Evolutionary conservation across 2,329 filamentous ascomycete genomes (phyloP).

Genomic region (Lasiodiplodia hormozganensis): DNA sequence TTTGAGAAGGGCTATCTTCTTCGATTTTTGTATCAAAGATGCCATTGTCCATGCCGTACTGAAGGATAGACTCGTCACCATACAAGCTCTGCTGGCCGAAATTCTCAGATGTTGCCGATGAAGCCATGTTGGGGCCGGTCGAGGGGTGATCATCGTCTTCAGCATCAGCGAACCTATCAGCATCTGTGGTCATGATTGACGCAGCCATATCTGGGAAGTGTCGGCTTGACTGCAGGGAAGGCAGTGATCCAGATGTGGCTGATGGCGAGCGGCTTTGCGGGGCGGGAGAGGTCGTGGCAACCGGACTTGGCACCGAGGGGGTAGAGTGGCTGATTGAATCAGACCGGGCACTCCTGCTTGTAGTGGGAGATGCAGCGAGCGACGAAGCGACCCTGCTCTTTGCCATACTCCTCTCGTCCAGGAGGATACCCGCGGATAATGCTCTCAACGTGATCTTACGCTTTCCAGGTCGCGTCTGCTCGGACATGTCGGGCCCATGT

Average conservation of each 20-base stretch:
- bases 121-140: neutral
- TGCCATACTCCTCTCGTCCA: constrained; percentile 26
- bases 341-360: constrained; percentile 3
- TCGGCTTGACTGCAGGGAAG: constrained; percentile 11
- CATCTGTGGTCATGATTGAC: constrained; percentile 45
- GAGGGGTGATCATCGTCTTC: constrained; percentile 41
- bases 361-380: neutral
- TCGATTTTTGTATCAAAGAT: constrained; percentile 37
- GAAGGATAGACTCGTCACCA: constrained; percentile 43
- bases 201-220: constrained; percentile 31
- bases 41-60: constrained; percentile 43
- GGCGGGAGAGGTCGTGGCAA: constrained; percentile 9
- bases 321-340: constrained; percentile 4
- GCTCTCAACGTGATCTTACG: constrained; percentile 68
- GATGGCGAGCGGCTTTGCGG: neutral
- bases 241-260: neutral
- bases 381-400: constrained; percentile 23
- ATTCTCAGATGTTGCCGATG: neutral
- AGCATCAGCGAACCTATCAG: constrained; percentile 52
- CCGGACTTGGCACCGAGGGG: neutral
- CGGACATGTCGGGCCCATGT: constrained; percentile 32
- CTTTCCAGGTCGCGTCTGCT: constrained; percentile 65
- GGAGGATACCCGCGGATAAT: constrained; percentile 64
- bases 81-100: constrained; percentile 34
- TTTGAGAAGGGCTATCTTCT: neutral